Evolutionary conservation across 2,329 filamentous ascomycete species (phyloP).

Genomic region (Pseudogymnoascus sp.): DNA sequence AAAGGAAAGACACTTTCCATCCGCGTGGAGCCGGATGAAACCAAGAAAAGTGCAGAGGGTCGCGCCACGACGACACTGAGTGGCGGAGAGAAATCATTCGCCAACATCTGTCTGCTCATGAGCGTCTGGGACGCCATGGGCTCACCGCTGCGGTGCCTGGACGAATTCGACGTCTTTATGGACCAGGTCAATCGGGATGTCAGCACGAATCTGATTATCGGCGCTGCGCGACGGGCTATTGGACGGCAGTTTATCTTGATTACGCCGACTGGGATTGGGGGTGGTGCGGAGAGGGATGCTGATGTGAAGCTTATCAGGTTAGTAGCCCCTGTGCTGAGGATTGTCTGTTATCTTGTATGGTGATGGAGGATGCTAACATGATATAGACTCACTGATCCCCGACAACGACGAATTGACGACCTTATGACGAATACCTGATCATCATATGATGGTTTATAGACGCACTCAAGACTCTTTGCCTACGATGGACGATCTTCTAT

Average conservation of each 20-base stretch:
- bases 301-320: slow-evolving; percentile 76
- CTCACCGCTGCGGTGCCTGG: slow-evolving; percentile 84
- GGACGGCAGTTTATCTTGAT: slow-evolving; percentile 94
- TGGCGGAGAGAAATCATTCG: slow-evolving; percentile 96
- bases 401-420: slow-evolving; percentile 40
- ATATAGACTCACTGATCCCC: slow-evolving; percentile 48
- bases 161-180: slow-evolving; percentile 99
- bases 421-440: neutral
- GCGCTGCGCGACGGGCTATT: slow-evolving; percentile 75
- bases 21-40: slow-evolving; percentile 64
- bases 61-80: slow-evolving; percentile 87
- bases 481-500: neutral
- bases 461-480: too few species aligned
- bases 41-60: slow-evolving; percentile 59
- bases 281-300: slow-evolving; percentile 47
- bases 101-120: slow-evolving; percentile 86
- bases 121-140: slow-evolving; percentile 98
- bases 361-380: neutral
- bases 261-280: slow-evolving; percentile 75
- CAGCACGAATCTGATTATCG: slow-evolving; percentile 88
- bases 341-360: neutral
- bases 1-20: slow-evolving; percentile 65
- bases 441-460: neutral
- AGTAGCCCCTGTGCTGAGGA: slow-evolving; percentile 17
- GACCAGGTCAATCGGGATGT: slow-evolving; percentile 91